Evolutionary conservation across 163 green algal species (phyloP).

Genomic region (Chloroidium sp.): DNA sequence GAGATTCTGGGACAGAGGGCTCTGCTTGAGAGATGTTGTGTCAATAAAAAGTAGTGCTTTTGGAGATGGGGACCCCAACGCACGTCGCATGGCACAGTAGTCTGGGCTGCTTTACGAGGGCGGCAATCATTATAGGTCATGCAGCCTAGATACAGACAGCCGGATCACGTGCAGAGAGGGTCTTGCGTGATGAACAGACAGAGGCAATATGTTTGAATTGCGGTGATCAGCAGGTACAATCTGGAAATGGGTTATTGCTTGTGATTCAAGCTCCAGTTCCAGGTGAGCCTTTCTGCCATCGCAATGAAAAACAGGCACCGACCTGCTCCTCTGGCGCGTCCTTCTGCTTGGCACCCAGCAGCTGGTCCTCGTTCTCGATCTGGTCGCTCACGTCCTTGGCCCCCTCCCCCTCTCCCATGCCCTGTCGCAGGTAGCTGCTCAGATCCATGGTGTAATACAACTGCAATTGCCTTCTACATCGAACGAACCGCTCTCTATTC

Average conservation of each 20-base stretch:
- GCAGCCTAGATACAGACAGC: background rate
- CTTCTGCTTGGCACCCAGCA: constrained; percentile 73
- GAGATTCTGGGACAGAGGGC: no score
- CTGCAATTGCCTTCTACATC: no score
- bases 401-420: constrained; percentile 45
- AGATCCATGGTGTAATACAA: no score
- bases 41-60: background rate
- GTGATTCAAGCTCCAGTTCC: no score
- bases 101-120: background rate
- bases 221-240: no score
- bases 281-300: no score
- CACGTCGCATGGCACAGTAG: background rate
- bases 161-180: background rate
- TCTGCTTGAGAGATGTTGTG: no score
- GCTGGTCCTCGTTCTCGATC: constrained; percentile 91
- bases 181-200: no score
- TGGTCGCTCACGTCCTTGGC: constrained; percentile 92
- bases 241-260: no score
- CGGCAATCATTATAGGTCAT: background rate
- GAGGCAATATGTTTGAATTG: no score
- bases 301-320: background rate
- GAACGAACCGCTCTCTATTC: no score
- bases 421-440: constrained; percentile 2
- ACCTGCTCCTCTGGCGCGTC: constrained; percentile 26
- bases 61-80: background rate